Evolutionary conservation across 768 basidiomycete genomes (phyloP).

Genomic region (Lactarius hatsudake): DNA sequence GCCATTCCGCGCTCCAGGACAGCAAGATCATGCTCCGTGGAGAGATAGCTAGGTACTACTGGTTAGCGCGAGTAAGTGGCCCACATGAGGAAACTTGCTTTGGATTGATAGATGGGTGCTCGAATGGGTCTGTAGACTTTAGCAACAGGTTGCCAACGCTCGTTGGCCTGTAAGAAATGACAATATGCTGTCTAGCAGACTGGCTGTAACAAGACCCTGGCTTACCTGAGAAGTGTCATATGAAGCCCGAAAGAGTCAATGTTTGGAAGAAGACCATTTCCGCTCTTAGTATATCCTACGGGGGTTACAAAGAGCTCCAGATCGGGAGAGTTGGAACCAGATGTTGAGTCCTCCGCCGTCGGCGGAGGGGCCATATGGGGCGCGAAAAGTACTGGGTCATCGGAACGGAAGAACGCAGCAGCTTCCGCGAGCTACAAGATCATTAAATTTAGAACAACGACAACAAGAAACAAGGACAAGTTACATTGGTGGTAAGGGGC

Average conservation of each 20-base stretch:
- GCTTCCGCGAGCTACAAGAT: constrained; percentile 41
- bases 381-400: constrained; percentile 47
- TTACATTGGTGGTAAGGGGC: constrained; percentile 53
- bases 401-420: constrained; percentile 52
- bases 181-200: neutral
- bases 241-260: constrained; percentile 32
- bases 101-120: constrained; percentile 45
- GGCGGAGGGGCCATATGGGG: constrained; percentile 6
- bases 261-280: constrained; percentile 12
- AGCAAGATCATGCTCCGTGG: constrained; percentile 41
- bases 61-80: constrained; percentile 9
- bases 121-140: constrained; percentile 42
- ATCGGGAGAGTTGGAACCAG: constrained; percentile 37
- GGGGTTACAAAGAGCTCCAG: constrained; percentile 36
- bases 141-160: constrained; percentile 42
- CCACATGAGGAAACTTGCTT: constrained; percentile 32
- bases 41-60: constrained; percentile 39
- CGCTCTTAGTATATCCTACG: constrained; percentile 29
- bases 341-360: constrained; percentile 33
- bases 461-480: constrained; percentile 11
- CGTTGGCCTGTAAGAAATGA: constrained; percentile 38
- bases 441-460: neutral
- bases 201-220: neutral
- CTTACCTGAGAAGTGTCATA: constrained; percentile 35
- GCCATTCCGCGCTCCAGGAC: constrained; percentile 42